Evolutionary conservation across 192 early-diverging fungal genomes (phyloP), one percentile per base, ranked within the genome.

Genomic region (Podila epicladia): DNA sequence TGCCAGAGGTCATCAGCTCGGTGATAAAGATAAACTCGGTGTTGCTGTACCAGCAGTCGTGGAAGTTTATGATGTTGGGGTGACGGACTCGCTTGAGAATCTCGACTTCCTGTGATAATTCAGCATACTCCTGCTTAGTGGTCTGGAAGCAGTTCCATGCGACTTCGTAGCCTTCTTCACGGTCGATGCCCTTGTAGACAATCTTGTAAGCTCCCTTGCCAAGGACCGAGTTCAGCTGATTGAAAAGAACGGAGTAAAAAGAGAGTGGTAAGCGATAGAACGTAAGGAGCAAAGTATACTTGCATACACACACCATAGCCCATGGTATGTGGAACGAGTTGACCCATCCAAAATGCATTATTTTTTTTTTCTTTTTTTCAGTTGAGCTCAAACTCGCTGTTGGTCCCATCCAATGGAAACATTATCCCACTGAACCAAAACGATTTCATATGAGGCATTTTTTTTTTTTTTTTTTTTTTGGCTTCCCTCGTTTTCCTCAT

Each of bases 161-260:
- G 15, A 96, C 94, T 77, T 96, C 95, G 37, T 95, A 91, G 61
- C 95, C 95, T 69, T 95, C 93, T 65, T 96, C 95, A 48, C 92
- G 88, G 80, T 96, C 95, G 75, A 95, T 92, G 38, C 91, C 92
- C 75, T 94, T 94, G 85, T 88, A 96, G 9, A 96, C 95, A 67
- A 94, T 90, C 76, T 96, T 96, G 85, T 94, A 95, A 11, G 95
- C 95, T 8, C 95, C 95, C 74, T 91, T 92, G 45, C 95, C 95
- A 11, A 96, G 89, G 41, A 82, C 74, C 8, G 88, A 86, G 49
- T 89, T 89, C 28, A 89, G 67, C 73, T 86, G 79, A 12, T 57
- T 32, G 31, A 45, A 45, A 31, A 38, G 64, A 32, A 49, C 33
- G 38, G 6, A 51, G 35, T 33, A 45, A 48, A 32, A 31, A 29